These are phyloP conservation scores for Cladosporium phlei DNA, from an alignment of 2,329 filamentous ascomycete genomes.

Conservation along the genomic window DNA sequence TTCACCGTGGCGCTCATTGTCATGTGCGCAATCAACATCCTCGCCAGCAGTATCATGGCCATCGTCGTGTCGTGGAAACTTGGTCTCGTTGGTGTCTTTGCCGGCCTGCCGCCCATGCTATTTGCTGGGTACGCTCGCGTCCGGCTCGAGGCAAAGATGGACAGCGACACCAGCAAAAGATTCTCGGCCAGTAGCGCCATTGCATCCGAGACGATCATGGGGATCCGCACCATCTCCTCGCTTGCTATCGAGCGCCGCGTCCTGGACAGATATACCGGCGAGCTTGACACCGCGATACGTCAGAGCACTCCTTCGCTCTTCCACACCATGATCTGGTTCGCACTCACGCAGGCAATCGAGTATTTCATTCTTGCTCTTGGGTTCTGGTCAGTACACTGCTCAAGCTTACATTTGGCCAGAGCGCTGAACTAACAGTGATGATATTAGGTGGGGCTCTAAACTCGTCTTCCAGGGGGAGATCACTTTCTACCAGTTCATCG, in stretches of 20 bases:
- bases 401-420: too few species aligned
- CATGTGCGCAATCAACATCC: slow-evolving; percentile 39
- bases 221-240: slow-evolving; percentile 27
- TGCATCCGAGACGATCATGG: slow-evolving; percentile 26
- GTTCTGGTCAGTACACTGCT: slow-evolving; percentile 26
- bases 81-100: slow-evolving; percentile 42
- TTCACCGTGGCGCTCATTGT: slow-evolving; percentile 44
- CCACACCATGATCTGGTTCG: slow-evolving; percentile 19
- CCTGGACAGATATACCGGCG: slow-evolving; percentile 19
- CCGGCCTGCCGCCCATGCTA: slow-evolving; percentile 41
- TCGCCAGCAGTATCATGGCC: slow-evolving; percentile 42
- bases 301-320: slow-evolving; percentile 17
- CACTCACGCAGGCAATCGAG: slow-evolving; percentile 24
- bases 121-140: slow-evolving; percentile 41
- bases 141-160: slow-evolving; percentile 33
- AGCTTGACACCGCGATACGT: slow-evolving; percentile 19
- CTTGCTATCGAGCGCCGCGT: slow-evolving; percentile 25
- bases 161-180: slow-evolving; percentile 16
- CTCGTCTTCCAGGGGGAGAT: slow-evolving; percentile 32
- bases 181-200: slow-evolving; percentile 23
- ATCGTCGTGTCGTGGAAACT: slow-evolving; percentile 47
- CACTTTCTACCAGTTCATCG: slow-evolving; percentile 45
- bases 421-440: too few species aligned
- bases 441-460: slow-evolving; percentile 17
- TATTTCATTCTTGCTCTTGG: slow-evolving; percentile 23